A percentile compares a stretch with the other conserved stretches of the same genome.
Evolutionary conservation across 2,329 filamentous ascomycete genomes (phyloP).

Genomic region (Ascocoryne sarcoides): DNA sequence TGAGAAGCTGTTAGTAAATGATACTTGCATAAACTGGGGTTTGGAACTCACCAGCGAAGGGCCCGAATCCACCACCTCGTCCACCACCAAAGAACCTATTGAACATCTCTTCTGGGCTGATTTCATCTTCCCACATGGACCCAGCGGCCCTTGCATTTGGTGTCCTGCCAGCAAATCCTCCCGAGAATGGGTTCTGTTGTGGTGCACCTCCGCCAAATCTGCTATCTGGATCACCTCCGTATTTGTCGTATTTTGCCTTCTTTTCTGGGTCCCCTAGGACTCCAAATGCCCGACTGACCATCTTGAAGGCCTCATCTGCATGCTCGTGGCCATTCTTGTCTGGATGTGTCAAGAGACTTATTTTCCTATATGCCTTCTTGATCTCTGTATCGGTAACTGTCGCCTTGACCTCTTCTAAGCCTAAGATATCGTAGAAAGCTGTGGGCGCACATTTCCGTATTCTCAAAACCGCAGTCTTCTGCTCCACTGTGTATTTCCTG

Average conservation of each 20-base stretch:
- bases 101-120: constrained; percentile 95
- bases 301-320: constrained; percentile 97
- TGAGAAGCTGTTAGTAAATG: constrained; percentile 12
- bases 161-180: constrained; percentile 41
- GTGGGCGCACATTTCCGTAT: constrained; percentile 78
- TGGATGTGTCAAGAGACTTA: constrained; percentile 89
- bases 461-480: constrained; percentile 83
- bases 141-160: constrained; percentile 31
- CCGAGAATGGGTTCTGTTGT: constrained; percentile 54
- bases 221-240: constrained; percentile 86
- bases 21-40: constrained; percentile 1
- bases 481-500: constrained; percentile 76
- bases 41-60: constrained; percentile 47
- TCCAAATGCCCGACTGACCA: constrained; percentile 90
- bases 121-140: constrained; percentile 77
- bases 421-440: constrained; percentile 92
- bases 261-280: constrained; percentile 91
- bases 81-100: constrained; percentile 85
- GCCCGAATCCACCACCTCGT: constrained; percentile 50
- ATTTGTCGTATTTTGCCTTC: constrained; percentile 78
- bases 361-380: constrained; percentile 95
- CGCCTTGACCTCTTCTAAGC: constrained; percentile 53
- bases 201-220: constrained; percentile 60
- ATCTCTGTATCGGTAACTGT: constrained; percentile 74
- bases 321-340: constrained; percentile 97